Evolutionary conservation across 2,329 filamentous ascomycete species (phyloP), one percentile per base, ranked within the genome.

Genomic region (Nigrospora oryzae): DNA sequence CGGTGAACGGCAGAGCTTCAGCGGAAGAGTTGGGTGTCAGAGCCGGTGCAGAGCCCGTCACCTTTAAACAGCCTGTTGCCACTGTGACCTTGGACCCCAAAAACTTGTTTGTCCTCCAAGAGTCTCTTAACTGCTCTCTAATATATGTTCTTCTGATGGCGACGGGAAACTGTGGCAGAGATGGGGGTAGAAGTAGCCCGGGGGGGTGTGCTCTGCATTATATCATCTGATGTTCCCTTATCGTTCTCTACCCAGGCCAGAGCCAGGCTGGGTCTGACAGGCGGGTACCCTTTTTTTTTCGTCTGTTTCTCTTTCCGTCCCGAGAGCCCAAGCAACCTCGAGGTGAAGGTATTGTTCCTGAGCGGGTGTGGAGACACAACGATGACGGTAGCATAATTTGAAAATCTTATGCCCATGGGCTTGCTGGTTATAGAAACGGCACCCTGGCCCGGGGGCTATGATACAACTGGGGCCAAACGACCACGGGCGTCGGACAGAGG

Each of bases 311-410:
- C 57, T 63, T 65, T 62, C 66, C 58, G 63, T 59, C 63, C 55
- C 58, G 61, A 64, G 19, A 60, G 61, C 65, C 63, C 65, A 73
- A 71, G 68, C 69, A 69, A 33, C 32, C 36, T 36, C 16, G 35
- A 30, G 40, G 28, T 42, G 33, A 40, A 51, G 59, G 62, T 67
- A 64, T 63, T 60, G 70, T 71, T 68, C 66, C 67, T 66, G 64
- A 66, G 61, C 58, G 58, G 53, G 54, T 63, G 63, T 62, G 64
- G 64, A 64, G 63, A 62, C 61, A 60, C 63, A 66, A 66, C 64
- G 62, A 66, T 67, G 68, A 70, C 67, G 65, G 68, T 66, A 69
- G 71, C 67, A 75, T 75, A 76, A 76, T 73, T 75, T 73, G 73
- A 66, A 63, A 68, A 74, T 75, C 70, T 76, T 75, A 77, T 75